Percentiles rank a stretch among this genome's conserved stretches.
phyloP scores from a whole-genome alignment of 1,139 yeast species.

The Lodderomyces metapsilosis region DNA sequence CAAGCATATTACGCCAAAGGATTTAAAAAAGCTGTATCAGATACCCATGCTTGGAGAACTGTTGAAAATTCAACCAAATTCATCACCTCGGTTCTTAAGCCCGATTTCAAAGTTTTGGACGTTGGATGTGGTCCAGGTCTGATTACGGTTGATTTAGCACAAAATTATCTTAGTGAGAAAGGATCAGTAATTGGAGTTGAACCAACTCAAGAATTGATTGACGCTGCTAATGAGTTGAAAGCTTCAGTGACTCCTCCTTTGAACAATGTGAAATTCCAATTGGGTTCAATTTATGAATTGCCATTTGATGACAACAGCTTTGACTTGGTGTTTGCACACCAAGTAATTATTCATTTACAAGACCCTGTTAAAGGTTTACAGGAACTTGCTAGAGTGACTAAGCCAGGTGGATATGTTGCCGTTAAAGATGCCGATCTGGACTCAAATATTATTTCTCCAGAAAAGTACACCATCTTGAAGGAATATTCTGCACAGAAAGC shows the following conservation, averaged over 20 bases:
- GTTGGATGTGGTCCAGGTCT: constrained; percentile 46
- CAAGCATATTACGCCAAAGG: constrained; percentile 27
- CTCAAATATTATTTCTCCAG: constrained; percentile 20
- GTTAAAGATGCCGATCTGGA: constrained; percentile 31
- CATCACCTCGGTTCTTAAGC: constrained; percentile 26
- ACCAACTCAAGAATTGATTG: constrained; percentile 28
- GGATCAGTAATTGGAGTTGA: constrained; percentile 31
- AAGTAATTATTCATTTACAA: constrained; percentile 36
- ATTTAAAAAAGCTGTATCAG: constrained; percentile 20
- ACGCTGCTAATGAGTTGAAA: constrained; percentile 24
- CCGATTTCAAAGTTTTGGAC: constrained; percentile 28
- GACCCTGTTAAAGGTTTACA: constrained; percentile 30
- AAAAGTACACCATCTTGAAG: constrained; percentile 15
- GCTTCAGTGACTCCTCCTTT: constrained; percentile 11
- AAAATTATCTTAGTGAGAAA: constrained; percentile 24
- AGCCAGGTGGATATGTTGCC: constrained; percentile 39
- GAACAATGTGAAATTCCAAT: constrained; percentile 24
- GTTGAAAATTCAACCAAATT: constrained; percentile 29
- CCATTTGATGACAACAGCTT: constrained; percentile 36
- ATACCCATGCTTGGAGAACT: constrained; percentile 35
- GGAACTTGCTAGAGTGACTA: constrained; percentile 36
- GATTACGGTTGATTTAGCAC: constrained; percentile 34
- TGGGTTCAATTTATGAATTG: constrained; percentile 30
- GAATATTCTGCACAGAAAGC: constrained; percentile 11
- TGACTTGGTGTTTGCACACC: constrained; percentile 40